Conservation (phyloP, 495 filamentous ascomycete species). For the Cenococcum geophilum region DNA sequence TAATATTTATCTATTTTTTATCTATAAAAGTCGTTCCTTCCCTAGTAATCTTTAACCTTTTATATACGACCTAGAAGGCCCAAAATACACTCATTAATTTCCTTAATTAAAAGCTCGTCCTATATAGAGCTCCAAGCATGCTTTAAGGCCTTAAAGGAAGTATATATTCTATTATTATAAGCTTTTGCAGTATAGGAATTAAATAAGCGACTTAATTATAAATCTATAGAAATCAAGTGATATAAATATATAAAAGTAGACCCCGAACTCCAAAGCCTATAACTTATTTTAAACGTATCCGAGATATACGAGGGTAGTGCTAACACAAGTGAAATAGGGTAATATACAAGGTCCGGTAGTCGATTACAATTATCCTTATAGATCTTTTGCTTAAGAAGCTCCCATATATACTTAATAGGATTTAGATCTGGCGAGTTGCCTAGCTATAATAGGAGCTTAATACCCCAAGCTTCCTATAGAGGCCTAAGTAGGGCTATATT, state of each 20-base stretch:
- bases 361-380: not conserved
- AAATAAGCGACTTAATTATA: too few relatives aligned
- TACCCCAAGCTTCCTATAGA: not conserved
- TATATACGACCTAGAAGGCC: not conserved
- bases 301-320: too few relatives aligned
- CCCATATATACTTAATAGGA: not conserved
- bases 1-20: not conserved
- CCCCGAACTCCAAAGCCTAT: too few relatives aligned
- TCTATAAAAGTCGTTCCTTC: not conserved
- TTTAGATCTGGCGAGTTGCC: not conserved
- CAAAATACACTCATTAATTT: not conserved
- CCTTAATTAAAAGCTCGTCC: not conserved
- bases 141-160: not conserved
- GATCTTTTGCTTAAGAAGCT: not conserved
- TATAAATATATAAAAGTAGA: too few relatives aligned
- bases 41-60: not conserved
- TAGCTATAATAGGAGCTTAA: not conserved
- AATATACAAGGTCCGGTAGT: too few relatives aligned
- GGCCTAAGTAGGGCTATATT: not conserved
- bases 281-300: too few relatives aligned
- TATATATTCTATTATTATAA: not conserved
- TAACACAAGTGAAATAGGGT: too few relatives aligned
- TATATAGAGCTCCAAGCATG: not conserved
- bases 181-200: too few relatives aligned
- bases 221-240: too few relatives aligned